A percentile compares a stretch with the other conserved stretches of the same genome.
Conservation (phyloP, 257 asterid genomes). For the Verbena officinalis region DNA sequence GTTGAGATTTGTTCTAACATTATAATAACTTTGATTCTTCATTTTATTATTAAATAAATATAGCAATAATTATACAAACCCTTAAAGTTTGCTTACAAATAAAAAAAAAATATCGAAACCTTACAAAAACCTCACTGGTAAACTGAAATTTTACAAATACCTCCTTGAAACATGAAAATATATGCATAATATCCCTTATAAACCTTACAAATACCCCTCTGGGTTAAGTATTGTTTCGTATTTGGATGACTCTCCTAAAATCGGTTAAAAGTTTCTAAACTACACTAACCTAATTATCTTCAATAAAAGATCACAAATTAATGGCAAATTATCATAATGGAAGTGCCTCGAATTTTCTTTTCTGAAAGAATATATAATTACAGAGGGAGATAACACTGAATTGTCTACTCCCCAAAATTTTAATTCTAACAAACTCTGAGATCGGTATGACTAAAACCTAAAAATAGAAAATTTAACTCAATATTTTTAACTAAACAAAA, state of each 20-base stretch:
- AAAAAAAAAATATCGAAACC: not conserved
- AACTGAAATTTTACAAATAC: too few relatives aligned
- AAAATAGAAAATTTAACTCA: not conserved
- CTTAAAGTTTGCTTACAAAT: not conserved
- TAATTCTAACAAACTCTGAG: not conserved
- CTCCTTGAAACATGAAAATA: too few relatives aligned
- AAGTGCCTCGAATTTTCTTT: constrained; percentile 1
- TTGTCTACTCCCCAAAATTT: not conserved
- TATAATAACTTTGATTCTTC: not conserved
- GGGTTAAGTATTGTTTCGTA: too few relatives aligned
- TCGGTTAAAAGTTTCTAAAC: too few relatives aligned
- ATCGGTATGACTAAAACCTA: not conserved
- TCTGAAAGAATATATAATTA: not conserved
- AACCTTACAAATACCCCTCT: too few relatives aligned
- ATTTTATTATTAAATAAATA: too few relatives aligned
- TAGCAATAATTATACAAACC: not conserved
- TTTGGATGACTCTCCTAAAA: too few relatives aligned
- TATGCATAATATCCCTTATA: too few relatives aligned
- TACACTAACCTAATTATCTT: too few relatives aligned
- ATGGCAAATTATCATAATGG: not conserved
- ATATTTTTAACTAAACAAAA: not conserved
- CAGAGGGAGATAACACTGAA: not conserved
- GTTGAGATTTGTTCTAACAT: constrained; percentile 29
- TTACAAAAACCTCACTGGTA: too few relatives aligned
- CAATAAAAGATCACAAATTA: not conserved